A percentile compares a stretch with the other conserved stretches of the same genome.
Evolutionary conservation across 129 eudicot species (phyloP).

Genomic region (Saussurea involucrata): DNA sequence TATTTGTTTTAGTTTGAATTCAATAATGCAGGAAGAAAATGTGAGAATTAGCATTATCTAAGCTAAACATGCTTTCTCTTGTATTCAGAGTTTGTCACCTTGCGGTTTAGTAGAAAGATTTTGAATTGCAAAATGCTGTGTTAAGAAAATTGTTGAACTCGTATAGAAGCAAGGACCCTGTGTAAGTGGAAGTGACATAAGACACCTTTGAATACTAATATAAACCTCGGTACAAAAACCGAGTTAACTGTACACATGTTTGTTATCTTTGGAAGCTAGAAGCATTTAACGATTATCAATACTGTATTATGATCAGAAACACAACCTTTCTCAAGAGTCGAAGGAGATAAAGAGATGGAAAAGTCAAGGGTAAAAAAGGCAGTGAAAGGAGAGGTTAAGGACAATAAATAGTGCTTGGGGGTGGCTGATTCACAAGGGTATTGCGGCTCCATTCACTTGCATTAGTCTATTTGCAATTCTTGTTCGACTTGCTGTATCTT

Average conservation of each 20-base stretch:
- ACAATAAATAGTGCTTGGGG: slow-evolving; percentile 24
- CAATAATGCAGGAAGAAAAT: neutral
- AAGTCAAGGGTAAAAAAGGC: slow-evolving; percentile 39
- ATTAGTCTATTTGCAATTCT: slow-evolving; percentile 67
- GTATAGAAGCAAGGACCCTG: neutral
- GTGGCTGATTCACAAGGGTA: slow-evolving; percentile 41
- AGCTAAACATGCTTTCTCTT: neutral
- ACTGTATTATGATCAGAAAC: neutral
- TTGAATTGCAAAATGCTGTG: neutral
- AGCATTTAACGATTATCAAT: neutral
- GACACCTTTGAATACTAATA: neutral
- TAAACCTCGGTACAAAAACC: neutral
- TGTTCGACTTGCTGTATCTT: slow-evolving; percentile 59
- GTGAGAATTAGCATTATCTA: neutral
- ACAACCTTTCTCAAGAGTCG: neutral
- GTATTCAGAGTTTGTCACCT: neutral
- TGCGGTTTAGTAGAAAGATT: neutral
- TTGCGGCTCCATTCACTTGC: slow-evolving; percentile 52
- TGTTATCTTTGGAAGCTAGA: neutral
- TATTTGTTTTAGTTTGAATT: neutral
- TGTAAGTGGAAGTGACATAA: neutral
- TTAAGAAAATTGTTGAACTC: no score
- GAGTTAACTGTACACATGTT: neutral
- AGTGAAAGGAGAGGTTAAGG: slow-evolving; percentile 16
- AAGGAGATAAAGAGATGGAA: slow-evolving; percentile 31